Evolutionary conservation across 2,329 filamentous ascomycete species (phyloP), one percentile per base, ranked within the genome.

Genomic region (Aureobasidium lini): DNA sequence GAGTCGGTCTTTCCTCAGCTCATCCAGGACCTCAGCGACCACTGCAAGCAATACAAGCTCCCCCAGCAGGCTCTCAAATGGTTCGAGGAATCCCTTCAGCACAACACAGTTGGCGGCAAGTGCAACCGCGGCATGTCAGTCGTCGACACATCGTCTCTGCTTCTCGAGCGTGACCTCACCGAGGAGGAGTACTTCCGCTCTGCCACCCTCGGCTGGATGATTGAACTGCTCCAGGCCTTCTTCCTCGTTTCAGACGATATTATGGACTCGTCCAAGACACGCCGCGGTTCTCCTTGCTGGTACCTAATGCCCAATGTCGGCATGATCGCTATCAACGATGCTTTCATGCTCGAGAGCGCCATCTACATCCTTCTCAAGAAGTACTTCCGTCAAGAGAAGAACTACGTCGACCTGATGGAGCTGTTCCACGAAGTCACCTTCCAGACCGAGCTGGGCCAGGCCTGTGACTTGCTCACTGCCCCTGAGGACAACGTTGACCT

Each of bases 61-160:
- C 92, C 94, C 57, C 75, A 87, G 66, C 82, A 88, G 74, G 88
- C 91, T 63, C 76, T 93, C 61, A 82, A 89, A 68, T 97, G 93
- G 93, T 92, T 90, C 76, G 86, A 90, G 75, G 83, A 96, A 90
- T 87, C 83, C 63, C 82, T 97, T 69, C 83, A 92, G 71, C 82
- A 84, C 77, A 99, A 99, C 78, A 85, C 90, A 6, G 79, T 94
- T 57, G 94, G 94, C 67, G 94, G 94, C 72, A 99, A 99, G 81
- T 96, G 92, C 80, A 99, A 99, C 79, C 90, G 94, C 71, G 94
- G 94, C 77, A 95, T 99, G 84, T 97, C 92, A 49, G 93, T 97
- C 62, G 88, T 94, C 66, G 94, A 99, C 77, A 94, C 91, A 48
- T 86, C 87, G 65, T 87, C 90, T 65, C 80, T 94, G 68, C 85